Conservation (phyloP, 345 rosid genomes). For the Raphanus raphanistrum region DNA sequence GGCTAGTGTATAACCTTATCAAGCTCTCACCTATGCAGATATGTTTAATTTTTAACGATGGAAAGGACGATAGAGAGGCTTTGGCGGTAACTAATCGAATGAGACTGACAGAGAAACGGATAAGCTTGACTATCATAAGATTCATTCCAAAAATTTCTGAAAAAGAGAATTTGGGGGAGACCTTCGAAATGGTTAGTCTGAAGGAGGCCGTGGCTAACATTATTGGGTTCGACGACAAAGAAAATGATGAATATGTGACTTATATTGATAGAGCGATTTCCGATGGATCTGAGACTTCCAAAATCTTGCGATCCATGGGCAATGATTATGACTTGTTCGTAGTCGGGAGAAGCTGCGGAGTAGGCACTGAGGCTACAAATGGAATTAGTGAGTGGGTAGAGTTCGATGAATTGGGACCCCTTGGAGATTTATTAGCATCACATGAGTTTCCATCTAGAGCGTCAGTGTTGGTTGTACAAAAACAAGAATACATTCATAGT, state of each 20-base stretch:
- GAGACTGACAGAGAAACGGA: slow-evolving; percentile 11
- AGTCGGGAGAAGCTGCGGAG: slow-evolving; percentile 46
- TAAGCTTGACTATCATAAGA: slow-evolving; percentile 39
- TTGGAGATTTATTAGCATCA: slow-evolving; percentile 63
- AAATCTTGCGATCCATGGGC: slow-evolving; percentile 35
- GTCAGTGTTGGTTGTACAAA: slow-evolving; percentile 39
- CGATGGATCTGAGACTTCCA: slow-evolving; percentile 46
- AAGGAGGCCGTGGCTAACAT: slow-evolving; percentile 31
- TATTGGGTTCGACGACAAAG: background rate
- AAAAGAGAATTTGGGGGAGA: slow-evolving; percentile 28
- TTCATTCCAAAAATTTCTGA: background rate
- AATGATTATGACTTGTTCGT: slow-evolving; percentile 45
- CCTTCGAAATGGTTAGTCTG: slow-evolving; percentile 19
- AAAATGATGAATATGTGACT: slow-evolving; percentile 10
- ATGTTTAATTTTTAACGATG: slow-evolving; percentile 42
- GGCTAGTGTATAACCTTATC: background rate
- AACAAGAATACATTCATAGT: slow-evolving; percentile 29
- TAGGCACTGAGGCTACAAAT: slow-evolving; percentile 33
- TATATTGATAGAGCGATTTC: slow-evolving; percentile 31
- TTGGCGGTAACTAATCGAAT: slow-evolving; percentile 38
- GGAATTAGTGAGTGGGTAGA: slow-evolving; percentile 60
- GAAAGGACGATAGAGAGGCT: slow-evolving; percentile 41
- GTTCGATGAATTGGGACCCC: slow-evolving; percentile 55
- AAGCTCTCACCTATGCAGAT: slow-evolving; percentile 15
- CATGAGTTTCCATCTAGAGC: slow-evolving; percentile 41